Evolutionary conservation across 495 filamentous ascomycete genomes (phyloP).

Genomic region (Aspergillus biplanus): DNA sequence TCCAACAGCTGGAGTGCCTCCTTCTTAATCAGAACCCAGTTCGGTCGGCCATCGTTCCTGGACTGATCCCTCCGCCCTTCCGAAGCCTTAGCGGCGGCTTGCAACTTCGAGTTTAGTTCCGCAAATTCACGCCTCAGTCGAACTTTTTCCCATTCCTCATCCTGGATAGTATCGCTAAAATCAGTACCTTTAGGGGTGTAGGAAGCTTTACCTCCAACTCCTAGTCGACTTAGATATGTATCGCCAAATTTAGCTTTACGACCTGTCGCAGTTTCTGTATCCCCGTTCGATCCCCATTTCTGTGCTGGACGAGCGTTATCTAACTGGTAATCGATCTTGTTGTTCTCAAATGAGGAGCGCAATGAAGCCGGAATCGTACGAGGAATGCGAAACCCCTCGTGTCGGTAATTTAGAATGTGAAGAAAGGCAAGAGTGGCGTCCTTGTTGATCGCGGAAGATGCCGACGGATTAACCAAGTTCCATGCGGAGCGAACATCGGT

Average conservation of each 20-base stretch:
- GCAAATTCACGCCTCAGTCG: constrained; percentile 86
- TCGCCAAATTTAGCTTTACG: constrained; percentile 96
- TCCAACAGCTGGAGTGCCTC: constrained; percentile 87
- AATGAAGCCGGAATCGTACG: constrained; percentile 89
- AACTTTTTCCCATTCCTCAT: constrained; percentile 95
- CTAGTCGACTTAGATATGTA: constrained; percentile 89
- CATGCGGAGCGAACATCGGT: constrained; percentile 92
- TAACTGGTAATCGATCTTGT: constrained; percentile 92
- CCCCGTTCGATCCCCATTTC: constrained; percentile 68
- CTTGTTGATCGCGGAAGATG: constrained; percentile 79
- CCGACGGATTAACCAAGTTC: constrained; percentile 94
- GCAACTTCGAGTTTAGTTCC: constrained; percentile 83
- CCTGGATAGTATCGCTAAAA: constrained; percentile 75
- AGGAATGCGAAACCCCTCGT: constrained; percentile 94
- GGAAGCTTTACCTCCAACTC: constrained; percentile 74
- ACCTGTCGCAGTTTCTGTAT: constrained; percentile 77
- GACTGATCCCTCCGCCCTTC: constrained; percentile 64
- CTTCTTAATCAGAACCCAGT: constrained; percentile 81
- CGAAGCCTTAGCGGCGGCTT: constrained; percentile 70
- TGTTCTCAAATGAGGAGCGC: constrained; percentile 87
- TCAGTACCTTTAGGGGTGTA: constrained; percentile 80
- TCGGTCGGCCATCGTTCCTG: constrained; percentile 45
- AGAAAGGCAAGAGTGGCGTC: constrained; percentile 93
- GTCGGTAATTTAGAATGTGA: constrained; percentile 91
- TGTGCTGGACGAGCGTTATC: constrained; percentile 68